These are phyloP conservation scores for Fusarium acutatum DNA, from an alignment of 2,329 filamentous ascomycete genomes.

Conservation along the genomic window DNA sequence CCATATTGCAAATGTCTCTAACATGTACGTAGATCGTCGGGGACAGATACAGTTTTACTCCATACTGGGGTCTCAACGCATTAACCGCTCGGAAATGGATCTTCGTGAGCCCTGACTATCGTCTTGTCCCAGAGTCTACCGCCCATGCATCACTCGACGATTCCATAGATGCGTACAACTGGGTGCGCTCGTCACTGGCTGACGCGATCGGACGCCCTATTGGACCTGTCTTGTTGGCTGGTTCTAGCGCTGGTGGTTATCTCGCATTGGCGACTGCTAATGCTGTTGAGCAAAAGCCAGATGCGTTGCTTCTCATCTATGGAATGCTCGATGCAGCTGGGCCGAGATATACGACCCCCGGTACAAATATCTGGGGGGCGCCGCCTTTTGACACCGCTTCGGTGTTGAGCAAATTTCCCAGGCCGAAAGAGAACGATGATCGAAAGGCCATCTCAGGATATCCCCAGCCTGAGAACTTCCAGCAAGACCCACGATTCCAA, in stretches of 20 bases:
- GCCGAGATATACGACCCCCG: conserved; percentile 23
- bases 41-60: conserved; percentile 33
- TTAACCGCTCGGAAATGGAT: conserved; percentile 33
- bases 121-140: conserved; percentile 31
- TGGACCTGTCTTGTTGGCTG: conserved; percentile 21
- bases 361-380: conserved; percentile 14
- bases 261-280: conserved; percentile 24
- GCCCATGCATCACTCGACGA: conserved; percentile 31
- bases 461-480: not conserved
- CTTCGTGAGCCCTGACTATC: conserved; percentile 37
- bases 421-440: not conserved
- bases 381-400: conserved; percentile 17
- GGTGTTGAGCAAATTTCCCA: conserved; percentile 20
- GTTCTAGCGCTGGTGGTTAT: conserved; percentile 36
- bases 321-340: conserved; percentile 28
- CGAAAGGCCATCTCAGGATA: conserved; percentile 17
- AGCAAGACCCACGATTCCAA: not conserved
- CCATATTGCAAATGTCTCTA: fast-evolving
- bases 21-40: conserved; percentile 26
- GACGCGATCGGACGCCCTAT: conserved; percentile 6
- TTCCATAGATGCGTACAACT: conserved; percentile 30
- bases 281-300: conserved; percentile 1
- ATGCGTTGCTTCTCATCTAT: conserved; percentile 22
- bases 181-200: conserved; percentile 19
- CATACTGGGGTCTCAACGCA: conserved; percentile 32